Percentiles rank a stretch among this genome's conserved stretches.
Evolutionary conservation across 169 alveolate genomes (phyloP).

Genomic region (Eimeria mitis): DNA sequence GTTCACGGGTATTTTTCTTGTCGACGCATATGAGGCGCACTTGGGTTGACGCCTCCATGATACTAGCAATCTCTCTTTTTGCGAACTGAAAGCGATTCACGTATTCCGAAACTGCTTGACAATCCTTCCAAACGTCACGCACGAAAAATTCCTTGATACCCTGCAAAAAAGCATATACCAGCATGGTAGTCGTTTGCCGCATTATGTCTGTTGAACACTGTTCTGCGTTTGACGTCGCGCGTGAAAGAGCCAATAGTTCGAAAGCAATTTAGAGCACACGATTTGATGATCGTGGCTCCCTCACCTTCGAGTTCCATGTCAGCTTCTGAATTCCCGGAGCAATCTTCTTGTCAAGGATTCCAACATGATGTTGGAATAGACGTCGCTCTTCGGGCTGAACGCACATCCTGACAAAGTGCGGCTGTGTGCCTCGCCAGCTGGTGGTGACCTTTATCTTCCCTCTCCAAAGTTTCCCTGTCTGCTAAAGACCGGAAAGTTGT

Average conservation of each 20-base stretch:
- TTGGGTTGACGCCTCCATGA: constrained; percentile 27
- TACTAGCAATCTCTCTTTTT: constrained; percentile 2
- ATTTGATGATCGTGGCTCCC: background rate
- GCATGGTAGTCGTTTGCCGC: background rate
- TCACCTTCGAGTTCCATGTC: constrained; percentile 85
- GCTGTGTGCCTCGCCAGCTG: background rate
- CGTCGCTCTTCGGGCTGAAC: constrained; percentile 88
- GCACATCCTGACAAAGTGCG: background rate
- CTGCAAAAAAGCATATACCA: background rate
- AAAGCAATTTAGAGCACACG: background rate
- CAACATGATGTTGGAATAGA: constrained; percentile 87
- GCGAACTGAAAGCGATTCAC: constrained; percentile 86
- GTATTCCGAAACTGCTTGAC: constrained; percentile 89
- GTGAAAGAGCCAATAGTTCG: background rate
- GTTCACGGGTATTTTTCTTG: constrained; percentile 44
- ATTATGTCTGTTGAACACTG: background rate
- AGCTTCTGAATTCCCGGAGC: constrained; percentile 83
- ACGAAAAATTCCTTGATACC: constrained; percentile 93
- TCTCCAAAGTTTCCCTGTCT: background rate
- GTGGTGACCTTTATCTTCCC: background rate
- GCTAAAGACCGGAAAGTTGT: background rate
- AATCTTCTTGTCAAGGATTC: constrained; percentile 83
- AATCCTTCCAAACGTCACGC: constrained; percentile 91
- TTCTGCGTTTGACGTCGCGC: background rate
- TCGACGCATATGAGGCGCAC: constrained; percentile 36